Conservation (phyloP, 1,284 basidiomycete genomes). For the Peniophora sp. region DNA sequence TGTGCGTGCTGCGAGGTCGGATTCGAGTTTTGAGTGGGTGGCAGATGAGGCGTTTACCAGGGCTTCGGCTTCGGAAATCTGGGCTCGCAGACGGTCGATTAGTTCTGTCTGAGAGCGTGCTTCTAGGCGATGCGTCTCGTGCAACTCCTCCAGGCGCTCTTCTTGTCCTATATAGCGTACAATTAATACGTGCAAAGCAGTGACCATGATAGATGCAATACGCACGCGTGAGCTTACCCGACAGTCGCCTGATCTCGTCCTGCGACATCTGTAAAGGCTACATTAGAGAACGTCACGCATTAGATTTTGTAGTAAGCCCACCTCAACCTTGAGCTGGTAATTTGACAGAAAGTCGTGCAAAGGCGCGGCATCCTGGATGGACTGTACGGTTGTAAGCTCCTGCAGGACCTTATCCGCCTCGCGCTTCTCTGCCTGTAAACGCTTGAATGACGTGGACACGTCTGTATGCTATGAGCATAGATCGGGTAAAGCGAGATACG, state of each 20-base stretch:
- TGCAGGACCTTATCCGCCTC: conserved; percentile 65
- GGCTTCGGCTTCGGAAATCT: conserved; percentile 64
- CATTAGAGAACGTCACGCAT: neutral
- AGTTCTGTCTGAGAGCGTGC: conserved; percentile 67
- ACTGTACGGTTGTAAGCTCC: conserved; percentile 70
- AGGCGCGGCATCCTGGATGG: conserved; percentile 55
- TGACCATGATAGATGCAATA: conserved; percentile 9
- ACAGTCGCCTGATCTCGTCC: conserved; percentile 69
- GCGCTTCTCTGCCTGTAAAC: conserved; percentile 60
- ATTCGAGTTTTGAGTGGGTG: conserved; percentile 36
- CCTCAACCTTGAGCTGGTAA: conserved; percentile 63
- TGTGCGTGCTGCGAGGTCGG: conserved; percentile 38
- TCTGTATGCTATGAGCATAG: conserved; percentile 32
- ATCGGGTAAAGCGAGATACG: neutral
- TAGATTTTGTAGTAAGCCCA: too few species aligned
- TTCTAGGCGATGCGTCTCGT: conserved; percentile 76
- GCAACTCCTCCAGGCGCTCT: conserved; percentile 74
- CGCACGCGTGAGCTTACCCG: conserved; percentile 65
- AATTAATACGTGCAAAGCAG: neutral
- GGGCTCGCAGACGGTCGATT: conserved; percentile 61
- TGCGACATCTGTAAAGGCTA: conserved; percentile 44
- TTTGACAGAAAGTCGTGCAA: conserved; percentile 71
- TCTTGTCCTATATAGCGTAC: conserved; percentile 58
- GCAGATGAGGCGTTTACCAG: conserved; percentile 50
- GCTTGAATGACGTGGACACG: conserved; percentile 69